Percentiles rank a stretch among this genome's conserved stretches.
Evolutionary conservation across 2,329 filamentous ascomycete species (phyloP).

Genomic region (Aspergillus pseudoviridinutans): DNA sequence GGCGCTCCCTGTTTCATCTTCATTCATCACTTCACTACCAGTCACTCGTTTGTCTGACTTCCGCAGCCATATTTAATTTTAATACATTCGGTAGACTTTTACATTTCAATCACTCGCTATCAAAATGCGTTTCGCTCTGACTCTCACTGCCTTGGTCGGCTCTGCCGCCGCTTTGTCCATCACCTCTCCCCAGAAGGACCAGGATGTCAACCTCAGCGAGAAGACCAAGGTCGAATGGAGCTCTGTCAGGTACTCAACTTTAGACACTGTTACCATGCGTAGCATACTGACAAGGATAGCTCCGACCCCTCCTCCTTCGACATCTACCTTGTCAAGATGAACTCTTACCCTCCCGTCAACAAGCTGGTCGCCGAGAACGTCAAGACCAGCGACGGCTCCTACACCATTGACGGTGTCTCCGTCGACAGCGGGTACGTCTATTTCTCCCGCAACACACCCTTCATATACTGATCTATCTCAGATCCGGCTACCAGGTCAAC

Average conservation of each 20-base stretch:
- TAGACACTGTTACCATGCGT: not conserved
- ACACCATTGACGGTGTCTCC: constrained; percentile 28
- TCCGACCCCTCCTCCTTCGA: constrained; percentile 40
- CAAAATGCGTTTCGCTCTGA: constrained; percentile 6
- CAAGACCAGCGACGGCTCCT: constrained; percentile 32
- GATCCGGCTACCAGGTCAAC: constrained; percentile 42
- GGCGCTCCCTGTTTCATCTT: not conserved
- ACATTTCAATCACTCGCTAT: not conserved
- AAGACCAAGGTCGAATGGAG: constrained; percentile 38
- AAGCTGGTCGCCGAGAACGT: constrained; percentile 33
- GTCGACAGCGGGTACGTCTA: constrained; percentile 21
- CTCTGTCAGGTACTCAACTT: constrained; percentile 28
- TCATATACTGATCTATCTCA: constrained; percentile 9
- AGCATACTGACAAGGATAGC: constrained; percentile 17
- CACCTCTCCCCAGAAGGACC: constrained; percentile 29
- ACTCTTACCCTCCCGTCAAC: constrained; percentile 30
- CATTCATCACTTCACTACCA: not conserved
- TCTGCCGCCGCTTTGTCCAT: constrained; percentile 27
- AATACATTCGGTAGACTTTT: not conserved
- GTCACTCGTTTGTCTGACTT: not conserved
- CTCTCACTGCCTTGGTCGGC: not conserved
- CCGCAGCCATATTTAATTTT: not conserved
- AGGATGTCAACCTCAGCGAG: constrained; percentile 35
- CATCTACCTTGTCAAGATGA: constrained; percentile 42
- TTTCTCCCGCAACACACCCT: not conserved